Base-by-base conservation (phyloP, 1,284 basidiomycete species). In the Rhodotorula sp. region DNA sequence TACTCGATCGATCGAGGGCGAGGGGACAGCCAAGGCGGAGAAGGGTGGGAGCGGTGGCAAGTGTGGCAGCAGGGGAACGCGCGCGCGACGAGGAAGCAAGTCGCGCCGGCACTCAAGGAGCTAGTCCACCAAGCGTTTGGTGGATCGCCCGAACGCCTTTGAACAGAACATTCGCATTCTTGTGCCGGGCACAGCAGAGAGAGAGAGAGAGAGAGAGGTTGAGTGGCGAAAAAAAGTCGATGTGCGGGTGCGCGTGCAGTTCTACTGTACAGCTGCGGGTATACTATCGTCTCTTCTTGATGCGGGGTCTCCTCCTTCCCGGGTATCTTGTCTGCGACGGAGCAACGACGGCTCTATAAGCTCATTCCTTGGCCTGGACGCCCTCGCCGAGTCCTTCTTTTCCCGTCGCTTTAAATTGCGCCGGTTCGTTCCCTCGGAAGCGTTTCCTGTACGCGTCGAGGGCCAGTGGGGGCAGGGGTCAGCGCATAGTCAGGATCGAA, bases 61-160 rank as follows among this genome's bases (percentile, higher is more conserved):
- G 85, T 88, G 0, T 95, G 92, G 84, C 85, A 88, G 76, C 93
- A 95, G 82, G 85, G 68, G 45, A 91, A 94, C 78, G 82, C 84
- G 26, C 81, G 86, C 58, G 89, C 87, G 47, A 93, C 90, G 45
- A 84, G 93, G 76, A 95, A 97, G 79, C 85, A 85, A 72, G 87
- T 89, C 7, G 92, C 92, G 31, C 93, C 94, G 7, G 78, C 92
- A 38, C 79, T 94, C 69, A 89, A 86, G 79, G 67, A 48, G 0
- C 81, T 85, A 47, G 77, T 74, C 3, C 21, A 52, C 26, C n/a
- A 45, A 14, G 66, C 66, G 10, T 43, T 48, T 5, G 43, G 56
- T 4, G 28, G 34, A 10, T 16, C 7, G 38, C 12, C 12, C 54
- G 54, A 28, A 21, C 28, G 49, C 18, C 49, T 50, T 50, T 50